Conservation (phyloP, 345 rosid genomes). For the Hibiscus mutabilis region DNA sequence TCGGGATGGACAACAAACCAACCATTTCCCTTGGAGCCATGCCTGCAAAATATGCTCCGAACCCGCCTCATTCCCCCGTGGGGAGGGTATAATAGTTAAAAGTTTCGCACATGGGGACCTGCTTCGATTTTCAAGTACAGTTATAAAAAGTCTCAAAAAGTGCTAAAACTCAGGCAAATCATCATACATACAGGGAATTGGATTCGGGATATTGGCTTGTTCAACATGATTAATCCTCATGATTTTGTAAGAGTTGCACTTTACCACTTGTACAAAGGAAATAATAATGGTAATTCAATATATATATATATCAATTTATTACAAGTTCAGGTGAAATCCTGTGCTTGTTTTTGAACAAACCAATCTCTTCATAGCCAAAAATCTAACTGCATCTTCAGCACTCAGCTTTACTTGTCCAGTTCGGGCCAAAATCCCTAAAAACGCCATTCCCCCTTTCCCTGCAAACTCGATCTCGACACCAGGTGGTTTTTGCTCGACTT, state of each 20-base stretch:
- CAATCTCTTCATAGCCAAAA: no score
- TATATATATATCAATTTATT: no score
- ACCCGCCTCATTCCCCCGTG: constrained; percentile 77
- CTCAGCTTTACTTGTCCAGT: no score
- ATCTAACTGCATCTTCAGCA: no score
- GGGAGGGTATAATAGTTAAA: constrained; percentile 59
- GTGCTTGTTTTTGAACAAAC: no score
- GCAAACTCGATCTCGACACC: no score
- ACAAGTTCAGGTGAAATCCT: no score
- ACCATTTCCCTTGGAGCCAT: constrained; percentile 8
- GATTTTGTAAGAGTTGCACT: not conserved
- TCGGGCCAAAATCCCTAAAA: no score
- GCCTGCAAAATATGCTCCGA: constrained; percentile 45
- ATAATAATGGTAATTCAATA: not conserved
- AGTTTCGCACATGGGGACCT: not conserved
- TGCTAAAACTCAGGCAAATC: not conserved
- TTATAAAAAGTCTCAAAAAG: not conserved
- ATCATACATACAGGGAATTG: not conserved
- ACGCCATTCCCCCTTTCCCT: no score
- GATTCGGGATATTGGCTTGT: not conserved
- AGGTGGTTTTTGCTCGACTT: no score
- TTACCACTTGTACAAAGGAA: constrained; percentile 5
- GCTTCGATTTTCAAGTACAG: constrained; percentile 9
- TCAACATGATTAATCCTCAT: constrained; percentile 5
- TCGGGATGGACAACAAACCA: constrained; percentile 15